phyloP scores from a whole-genome alignment of 2,329 filamentous ascomycete genomes.

The Penicillium frequentans region DNA sequence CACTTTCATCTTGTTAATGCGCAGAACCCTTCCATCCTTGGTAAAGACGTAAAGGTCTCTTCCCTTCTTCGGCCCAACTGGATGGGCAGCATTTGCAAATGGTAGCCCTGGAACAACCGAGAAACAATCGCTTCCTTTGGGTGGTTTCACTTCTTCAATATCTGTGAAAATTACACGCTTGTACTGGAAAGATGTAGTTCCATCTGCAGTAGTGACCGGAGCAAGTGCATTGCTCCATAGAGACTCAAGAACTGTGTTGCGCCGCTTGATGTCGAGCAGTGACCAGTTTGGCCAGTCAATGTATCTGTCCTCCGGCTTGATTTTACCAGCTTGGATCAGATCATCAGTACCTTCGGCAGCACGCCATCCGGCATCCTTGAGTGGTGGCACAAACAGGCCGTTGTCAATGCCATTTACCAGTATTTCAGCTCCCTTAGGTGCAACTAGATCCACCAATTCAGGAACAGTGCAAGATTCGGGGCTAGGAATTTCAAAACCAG shows the following conservation, averaged over 20 bases:
- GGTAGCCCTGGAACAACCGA: slow-evolving; percentile 37
- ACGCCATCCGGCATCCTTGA: slow-evolving; percentile 35
- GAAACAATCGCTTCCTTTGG: slow-evolving; percentile 26
- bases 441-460: slow-evolving; percentile 57
- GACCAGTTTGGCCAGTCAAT: slow-evolving; percentile 61
- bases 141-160: slow-evolving; percentile 32
- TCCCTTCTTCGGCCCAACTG: slow-evolving; percentile 24
- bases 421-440: slow-evolving; percentile 66
- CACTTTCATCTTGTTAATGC: slow-evolving; percentile 41
- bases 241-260: slow-evolving; percentile 61
- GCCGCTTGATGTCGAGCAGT: slow-evolving; percentile 55
- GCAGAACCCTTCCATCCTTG: slow-evolving; percentile 35
- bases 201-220: slow-evolving; percentile 17
- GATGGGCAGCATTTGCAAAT: slow-evolving; percentile 32
- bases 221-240: slow-evolving; percentile 60
- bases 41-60: slow-evolving; percentile 40
- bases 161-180: slow-evolving; percentile 41
- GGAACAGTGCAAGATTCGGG: slow-evolving; percentile 48
- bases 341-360: slow-evolving; percentile 22
- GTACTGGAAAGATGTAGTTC: slow-evolving; percentile 21
- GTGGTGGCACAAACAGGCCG: slow-evolving; percentile 65
- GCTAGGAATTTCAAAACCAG: slow-evolving; percentile 55
- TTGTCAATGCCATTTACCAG: slow-evolving; percentile 65
- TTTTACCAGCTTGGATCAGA: slow-evolving; percentile 67
- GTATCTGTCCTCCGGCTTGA: slow-evolving; percentile 63